Evolutionary conservation across 2,329 filamentous ascomycete genomes (phyloP), one percentile per base, ranked within the genome.

Genomic region (Ilyonectria sp.): DNA sequence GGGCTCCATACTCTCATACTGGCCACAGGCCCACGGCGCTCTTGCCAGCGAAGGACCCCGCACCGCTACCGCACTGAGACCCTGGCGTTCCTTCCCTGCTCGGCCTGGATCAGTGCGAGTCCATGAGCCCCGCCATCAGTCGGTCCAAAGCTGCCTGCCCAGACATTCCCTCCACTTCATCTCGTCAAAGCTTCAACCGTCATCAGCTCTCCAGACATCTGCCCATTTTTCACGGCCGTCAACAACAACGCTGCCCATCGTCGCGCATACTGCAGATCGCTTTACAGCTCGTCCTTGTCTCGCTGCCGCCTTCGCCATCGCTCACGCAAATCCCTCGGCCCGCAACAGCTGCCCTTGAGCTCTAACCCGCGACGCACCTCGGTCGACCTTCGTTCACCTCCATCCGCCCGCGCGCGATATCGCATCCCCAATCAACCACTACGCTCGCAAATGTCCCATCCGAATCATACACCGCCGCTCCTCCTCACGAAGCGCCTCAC

Each of bases 401-500:
- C 46, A 44, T 15, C 54, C 35, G 19, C 29, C 47, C 29, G n/a
- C 26, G 21, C 55, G 43, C n/a, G 26, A 49, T 26, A 26, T 43
- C 62, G 31, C 50, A 35, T 21, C n/a, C 31, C 10, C 17, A 5
- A n/a, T 17, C 31, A 44, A 60, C 47, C 58, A 46, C 47, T 19
- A 21, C n/a, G 13, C 31, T 23, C 33, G 52, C 55, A 57, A 66
- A 83, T 82, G 81, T 79, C 82, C 52, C 73, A 78, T 66, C 74
- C 78, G 21, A 76, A 76, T 56, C 82, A 84, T 26, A 85, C 86
- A 43, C 87, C 87, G 43, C 87, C 88, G 29, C 84, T 90, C 65
- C 84, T 94, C 81, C 85, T 94, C 68, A 90, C 87, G 40, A 91
- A 91, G 78, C 88, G 88, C 68, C 86, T 92, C 71, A 90, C 89